Evolutionary conservation across 2,329 filamentous ascomycete genomes (phyloP), one percentile per base, ranked within the genome.

Genomic region (Trichoderma lentiforme): DNA sequence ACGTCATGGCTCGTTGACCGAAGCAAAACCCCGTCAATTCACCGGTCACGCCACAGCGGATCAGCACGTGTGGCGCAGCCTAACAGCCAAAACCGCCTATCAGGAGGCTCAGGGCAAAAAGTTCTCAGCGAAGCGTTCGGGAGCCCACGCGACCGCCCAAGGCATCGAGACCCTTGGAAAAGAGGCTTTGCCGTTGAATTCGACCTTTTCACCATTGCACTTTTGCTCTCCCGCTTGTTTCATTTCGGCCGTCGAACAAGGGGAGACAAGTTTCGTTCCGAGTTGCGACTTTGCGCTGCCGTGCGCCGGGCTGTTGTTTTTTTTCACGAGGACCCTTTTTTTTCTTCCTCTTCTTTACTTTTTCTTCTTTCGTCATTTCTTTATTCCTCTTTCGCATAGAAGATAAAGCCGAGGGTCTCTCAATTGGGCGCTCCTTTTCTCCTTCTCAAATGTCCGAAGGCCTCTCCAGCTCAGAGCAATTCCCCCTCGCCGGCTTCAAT

Each of bases 381-480:
- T 28, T 28, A 4, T 39, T n/a, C 11, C 30, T 39, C 34, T 24
- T 60, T 60, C 56, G 65, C 65, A 47, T 43, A 43, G 8, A 24
- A 34, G 18, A 58, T 18, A 47, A 39, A 24, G 15, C 51, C 24
- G 26, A 15, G 8, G 21, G 24, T 43, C 8, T 51, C 36, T 58
- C 57, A n/a, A 71, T 66, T 66, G 53, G 67, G 53, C 39, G 68
- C 68, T 28, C 30, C 28, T 32, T 28, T 6, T 12, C 30, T 21
- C 14, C 18, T 6, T 58, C 34, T 26, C 71, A 53, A 72, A 72
- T 72, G 71, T 72, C 71, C 66, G 66, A 70, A 69, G 56, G 67
- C 34, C 60, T 70, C 32, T 72, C 71, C 58, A 72, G 34, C 58
- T 62, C 67, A 15, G 61, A 61, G 36, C 71, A 62, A 24, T 73